Conservation (phyloP, 2,329 filamentous ascomycete species). For the Aspergillus costaricaensis region DNA sequence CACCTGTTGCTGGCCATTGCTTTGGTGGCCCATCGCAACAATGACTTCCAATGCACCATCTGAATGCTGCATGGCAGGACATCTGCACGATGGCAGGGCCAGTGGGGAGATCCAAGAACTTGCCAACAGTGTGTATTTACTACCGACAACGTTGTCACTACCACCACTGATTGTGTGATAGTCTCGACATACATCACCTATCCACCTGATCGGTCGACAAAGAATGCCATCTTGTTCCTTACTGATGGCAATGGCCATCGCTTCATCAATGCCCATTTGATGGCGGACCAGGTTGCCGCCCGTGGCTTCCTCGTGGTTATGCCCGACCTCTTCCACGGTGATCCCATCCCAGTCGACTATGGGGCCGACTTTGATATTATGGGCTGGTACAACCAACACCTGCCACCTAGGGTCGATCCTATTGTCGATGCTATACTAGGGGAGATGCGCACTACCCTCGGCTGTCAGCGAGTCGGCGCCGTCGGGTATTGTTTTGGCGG, state of each 20-base stretch:
- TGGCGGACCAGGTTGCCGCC: conserved; percentile 70
- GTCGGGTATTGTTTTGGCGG: conserved; percentile 55
- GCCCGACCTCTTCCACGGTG: conserved; percentile 69
- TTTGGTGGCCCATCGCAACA: not conserved
- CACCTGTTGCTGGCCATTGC: no score
- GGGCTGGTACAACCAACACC: conserved; percentile 43
- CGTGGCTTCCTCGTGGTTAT: conserved; percentile 68
- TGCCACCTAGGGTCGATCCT: conserved; percentile 48
- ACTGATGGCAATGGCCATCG: conserved; percentile 57
- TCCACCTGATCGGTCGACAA: conserved; percentile 49
- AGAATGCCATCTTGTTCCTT: conserved; percentile 55
- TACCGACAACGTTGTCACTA: not conserved
- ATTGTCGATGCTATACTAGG: conserved; percentile 48
- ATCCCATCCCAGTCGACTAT: conserved; percentile 58
- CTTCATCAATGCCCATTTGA: conserved; percentile 58
- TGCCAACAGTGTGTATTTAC: conserved; percentile 34
- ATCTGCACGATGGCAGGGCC: conserved; percentile 47
- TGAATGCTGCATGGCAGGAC: conserved; percentile 40
- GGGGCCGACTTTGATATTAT: conserved; percentile 51
- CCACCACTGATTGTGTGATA: not conserved
- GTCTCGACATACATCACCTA: conserved; percentile 39
- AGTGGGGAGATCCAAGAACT: conserved; percentile 44
- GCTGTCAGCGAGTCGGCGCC: conserved; percentile 39
- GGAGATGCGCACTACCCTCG: conserved; percentile 29
- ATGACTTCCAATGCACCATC: conserved; percentile 48